A percentile compares a stretch with the other conserved stretches of the same genome.
These are phyloP conservation scores for Gossypium longicalyx DNA, from an alignment of 345 rosid genomes.

Conservation along the genomic window DNA sequence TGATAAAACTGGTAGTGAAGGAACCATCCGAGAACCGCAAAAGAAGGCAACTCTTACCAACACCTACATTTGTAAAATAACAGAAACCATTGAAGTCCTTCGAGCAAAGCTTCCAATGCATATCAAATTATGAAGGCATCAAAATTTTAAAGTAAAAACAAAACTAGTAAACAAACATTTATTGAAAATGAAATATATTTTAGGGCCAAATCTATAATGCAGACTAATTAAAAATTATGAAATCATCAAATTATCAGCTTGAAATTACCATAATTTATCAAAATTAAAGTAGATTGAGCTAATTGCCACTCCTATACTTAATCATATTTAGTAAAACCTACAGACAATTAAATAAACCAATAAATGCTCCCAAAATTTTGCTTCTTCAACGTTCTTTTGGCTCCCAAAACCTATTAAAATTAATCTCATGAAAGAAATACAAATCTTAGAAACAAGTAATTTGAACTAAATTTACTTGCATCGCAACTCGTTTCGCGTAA, in stretches of 20 bases:
- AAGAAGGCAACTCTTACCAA: conserved; percentile 77
- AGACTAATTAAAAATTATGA: neutral
- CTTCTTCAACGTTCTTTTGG: neutral
- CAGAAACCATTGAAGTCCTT: neutral
- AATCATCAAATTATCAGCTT: neutral
- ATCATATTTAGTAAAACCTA: neutral
- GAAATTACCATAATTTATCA: neutral
- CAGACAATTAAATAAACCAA: neutral
- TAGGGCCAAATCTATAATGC: neutral
- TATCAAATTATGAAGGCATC: neutral
- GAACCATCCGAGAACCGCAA: conserved; percentile 69
- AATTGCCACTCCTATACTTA: neutral
- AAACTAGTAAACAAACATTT: neutral
- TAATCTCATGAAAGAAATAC: neutral
- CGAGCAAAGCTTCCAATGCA: neutral
- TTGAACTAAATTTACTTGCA: neutral
- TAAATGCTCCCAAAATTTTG: conserved; percentile 8
- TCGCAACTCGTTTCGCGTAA: neutral
- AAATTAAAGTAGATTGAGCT: neutral
- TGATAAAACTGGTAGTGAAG: neutral
- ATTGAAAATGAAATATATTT: neutral
- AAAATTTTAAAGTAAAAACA: neutral
- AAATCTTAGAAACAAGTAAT: neutral
- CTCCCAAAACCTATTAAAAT: neutral
- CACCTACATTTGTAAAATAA: conserved; percentile 28